Conservation (phyloP, 2,329 filamentous ascomycete species). For the Triangularia setosa region DNA sequence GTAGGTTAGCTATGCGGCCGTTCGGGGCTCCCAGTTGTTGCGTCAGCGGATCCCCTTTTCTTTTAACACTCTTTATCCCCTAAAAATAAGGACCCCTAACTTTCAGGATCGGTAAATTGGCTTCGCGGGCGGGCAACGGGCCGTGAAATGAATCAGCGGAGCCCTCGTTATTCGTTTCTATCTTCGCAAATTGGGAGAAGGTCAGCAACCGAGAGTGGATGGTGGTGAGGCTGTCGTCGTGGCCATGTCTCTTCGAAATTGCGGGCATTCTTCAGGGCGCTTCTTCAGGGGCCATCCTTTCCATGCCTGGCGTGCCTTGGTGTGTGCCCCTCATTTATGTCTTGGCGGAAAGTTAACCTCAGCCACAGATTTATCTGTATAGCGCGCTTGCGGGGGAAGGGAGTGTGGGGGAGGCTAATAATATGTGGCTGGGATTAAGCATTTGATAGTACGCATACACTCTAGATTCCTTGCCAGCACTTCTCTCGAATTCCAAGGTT, state of each 20-base stretch:
- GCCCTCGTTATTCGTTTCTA: background rate
- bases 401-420: slow-evolving; percentile 17
- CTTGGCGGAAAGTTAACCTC: background rate
- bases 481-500: no score
- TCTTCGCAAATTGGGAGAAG: background rate
- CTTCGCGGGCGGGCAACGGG: background rate
- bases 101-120: background rate
- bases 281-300: background rate
- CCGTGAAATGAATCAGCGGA: background rate
- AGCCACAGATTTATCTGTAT: slow-evolving; percentile 3
- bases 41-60: background rate
- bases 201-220: background rate
- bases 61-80: background rate
- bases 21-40: background rate
- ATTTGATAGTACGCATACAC: background rate
- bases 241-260: background rate
- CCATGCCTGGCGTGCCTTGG: background rate
- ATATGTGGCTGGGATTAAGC: background rate
- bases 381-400: background rate
- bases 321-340: background rate
- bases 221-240: background rate
- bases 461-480: background rate
- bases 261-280: background rate
- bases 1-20: no score
- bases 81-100: background rate